A percentile compares a stretch with the other conserved stretches of the same genome.
phyloP scores from a whole-genome alignment of 2,329 filamentous ascomycete genomes.

The Pestalotiopsis sp. region DNA sequence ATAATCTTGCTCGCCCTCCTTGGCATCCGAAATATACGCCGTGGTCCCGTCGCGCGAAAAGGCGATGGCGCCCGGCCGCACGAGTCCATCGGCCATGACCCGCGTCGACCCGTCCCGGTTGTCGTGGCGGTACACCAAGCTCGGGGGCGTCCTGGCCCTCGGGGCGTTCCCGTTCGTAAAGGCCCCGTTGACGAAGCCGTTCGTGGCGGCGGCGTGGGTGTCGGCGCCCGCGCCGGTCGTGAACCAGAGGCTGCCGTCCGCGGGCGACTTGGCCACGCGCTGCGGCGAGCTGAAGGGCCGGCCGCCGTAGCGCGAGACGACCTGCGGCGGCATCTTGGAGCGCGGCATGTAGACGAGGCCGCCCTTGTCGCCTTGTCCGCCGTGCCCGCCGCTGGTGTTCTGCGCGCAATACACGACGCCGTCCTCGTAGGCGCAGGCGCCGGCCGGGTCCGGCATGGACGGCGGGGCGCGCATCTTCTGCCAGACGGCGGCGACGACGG shows the following conservation, averaged over 20 bases:
- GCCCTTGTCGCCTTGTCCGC: slow-evolving; percentile 20
- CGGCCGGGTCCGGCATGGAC: slow-evolving; percentile 46
- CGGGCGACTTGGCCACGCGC: slow-evolving; percentile 35
- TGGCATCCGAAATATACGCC: slow-evolving; percentile 46
- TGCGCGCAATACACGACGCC: slow-evolving; percentile 46
- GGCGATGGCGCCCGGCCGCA: slow-evolving; percentile 43
- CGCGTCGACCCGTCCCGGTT: slow-evolving; percentile 42
- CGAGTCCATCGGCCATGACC: slow-evolving; percentile 50
- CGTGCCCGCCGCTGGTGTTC: slow-evolving; percentile 24
- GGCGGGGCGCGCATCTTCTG: slow-evolving; percentile 44
- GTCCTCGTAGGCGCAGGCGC: slow-evolving; percentile 41
- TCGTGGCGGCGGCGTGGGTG: slow-evolving; percentile 42
- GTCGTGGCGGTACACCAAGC: slow-evolving; percentile 50
- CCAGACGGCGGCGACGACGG: slow-evolving; percentile 38
- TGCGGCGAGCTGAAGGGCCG: slow-evolving; percentile 51
- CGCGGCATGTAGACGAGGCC: slow-evolving; percentile 35
- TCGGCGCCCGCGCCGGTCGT: slow-evolving; percentile 48
- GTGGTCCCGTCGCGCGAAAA: slow-evolving; percentile 39
- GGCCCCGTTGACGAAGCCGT: slow-evolving; percentile 44
- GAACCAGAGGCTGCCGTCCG: slow-evolving; percentile 49
- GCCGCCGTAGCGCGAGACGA: slow-evolving; percentile 46
- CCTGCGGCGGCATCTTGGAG: slow-evolving; percentile 31
- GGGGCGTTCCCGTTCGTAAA: slow-evolving; percentile 22
- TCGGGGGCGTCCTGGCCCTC: slow-evolving; percentile 28
- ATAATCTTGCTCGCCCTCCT: slow-evolving; percentile 25